Base-by-base conservation (phyloP, 371 early-diverging fungal genomes). In the Lichtheimia ornata region DNA sequence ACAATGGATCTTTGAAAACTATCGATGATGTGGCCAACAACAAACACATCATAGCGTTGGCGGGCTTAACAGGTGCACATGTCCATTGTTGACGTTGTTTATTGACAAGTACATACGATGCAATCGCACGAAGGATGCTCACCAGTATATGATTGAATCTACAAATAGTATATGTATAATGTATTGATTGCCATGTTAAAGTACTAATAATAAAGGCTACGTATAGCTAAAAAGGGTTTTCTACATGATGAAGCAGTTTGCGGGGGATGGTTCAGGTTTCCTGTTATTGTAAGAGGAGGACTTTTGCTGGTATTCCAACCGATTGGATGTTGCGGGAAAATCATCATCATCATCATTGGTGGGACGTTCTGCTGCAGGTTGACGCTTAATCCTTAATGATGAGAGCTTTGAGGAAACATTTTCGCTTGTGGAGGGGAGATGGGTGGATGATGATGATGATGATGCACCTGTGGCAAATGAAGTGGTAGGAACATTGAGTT, bases 401-500 rank as follows among this genome's bases (percentile, higher is more conserved):
- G 47, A 47, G 47, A 47, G 47, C 17, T 22, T n/a, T 5, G n/a
- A 18, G 17, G 47, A n/a, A 9, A 15, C n/a, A 22, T 22, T 47
- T 47, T 47, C 7, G 5, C 18, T 47, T 18, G n/a, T n/a, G n/a
- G 47, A 47, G 44, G 12, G 2, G 15, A 24, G 20, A 5, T 24
- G 25, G 2, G 57, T 5, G 7, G 40, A 44, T 25, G 41, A 42
- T 53, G 53, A 25, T 27, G 53, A 28, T 28, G 53, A 25, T 55
- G 55, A 15, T 55, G 30, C 17, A 27, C 20, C 55, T 20, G 55
- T 24, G 1, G 43, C 55, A 22, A 40, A 22, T n/a, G 43, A 56
- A 20, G 44, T n/a, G 17, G 57, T 56, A n/a, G 63, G 62, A 27
- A 59, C 56, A 53, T 77, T 77, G 11, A 77, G 51, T 43, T 66